A percentile compares a stretch with the other conserved stretches of the same genome.
Evolutionary conservation across 345 rosid species (phyloP).

Genomic region (Brassica nigra): DNA sequence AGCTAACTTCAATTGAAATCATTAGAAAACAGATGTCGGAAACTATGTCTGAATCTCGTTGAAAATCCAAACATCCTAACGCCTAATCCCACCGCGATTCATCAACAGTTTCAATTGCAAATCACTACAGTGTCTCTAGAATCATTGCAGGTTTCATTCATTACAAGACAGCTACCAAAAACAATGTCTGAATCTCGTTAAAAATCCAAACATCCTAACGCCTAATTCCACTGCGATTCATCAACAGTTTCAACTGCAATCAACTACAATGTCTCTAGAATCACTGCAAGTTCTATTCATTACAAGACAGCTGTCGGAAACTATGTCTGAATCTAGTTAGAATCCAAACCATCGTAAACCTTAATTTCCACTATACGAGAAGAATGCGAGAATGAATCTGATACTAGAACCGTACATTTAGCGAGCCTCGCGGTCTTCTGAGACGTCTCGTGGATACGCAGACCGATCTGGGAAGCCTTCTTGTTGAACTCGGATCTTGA

Average conservation of each 20-base stretch:
- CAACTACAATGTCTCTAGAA: background rate
- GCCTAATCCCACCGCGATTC: background rate
- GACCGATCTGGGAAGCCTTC: constrained; percentile 67
- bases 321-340: background rate
- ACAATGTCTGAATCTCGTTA: background rate
- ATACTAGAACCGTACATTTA: constrained; percentile 50
- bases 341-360: background rate
- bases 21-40: constrained; percentile 3
- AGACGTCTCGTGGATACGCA: constrained; percentile 69
- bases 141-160: background rate
- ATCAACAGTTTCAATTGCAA: background rate
- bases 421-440: constrained; percentile 71
- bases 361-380: background rate
- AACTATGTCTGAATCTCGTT: constrained; percentile 1
- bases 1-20: background rate
- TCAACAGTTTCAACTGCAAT: background rate
- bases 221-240: no score
- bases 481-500: constrained; percentile 83
- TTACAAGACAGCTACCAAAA: constrained; percentile 4
- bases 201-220: background rate
- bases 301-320: constrained; percentile 1
- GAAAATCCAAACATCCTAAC: background rate
- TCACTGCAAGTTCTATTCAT: background rate
- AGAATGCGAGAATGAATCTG: constrained; percentile 26
- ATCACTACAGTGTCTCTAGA: background rate